These are phyloP conservation scores for Fremontodendron californicum DNA, from an alignment of 345 rosid species.

Conservation along the genomic window DNA sequence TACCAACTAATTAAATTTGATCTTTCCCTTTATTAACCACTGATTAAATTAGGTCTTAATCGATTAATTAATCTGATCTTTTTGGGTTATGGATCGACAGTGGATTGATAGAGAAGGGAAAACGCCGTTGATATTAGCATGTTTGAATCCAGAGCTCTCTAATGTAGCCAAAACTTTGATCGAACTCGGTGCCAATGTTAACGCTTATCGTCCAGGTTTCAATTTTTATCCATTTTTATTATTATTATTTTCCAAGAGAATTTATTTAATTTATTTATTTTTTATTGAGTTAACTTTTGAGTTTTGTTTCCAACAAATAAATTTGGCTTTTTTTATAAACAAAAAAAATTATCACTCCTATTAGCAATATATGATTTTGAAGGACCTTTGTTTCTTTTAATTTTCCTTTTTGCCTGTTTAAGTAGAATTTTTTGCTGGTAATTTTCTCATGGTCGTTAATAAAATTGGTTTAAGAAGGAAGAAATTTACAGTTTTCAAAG, in stretches of 20 bases:
- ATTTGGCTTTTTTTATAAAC: neutral
- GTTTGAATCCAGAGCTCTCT: slow-evolving; percentile 57
- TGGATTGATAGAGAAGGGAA: slow-evolving; percentile 92
- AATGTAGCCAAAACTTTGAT: slow-evolving; percentile 77
- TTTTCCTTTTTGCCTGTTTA: neutral
- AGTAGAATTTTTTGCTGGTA: neutral
- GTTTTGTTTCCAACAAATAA: neutral
- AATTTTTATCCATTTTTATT: neutral
- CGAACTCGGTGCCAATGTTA: slow-evolving; percentile 79
- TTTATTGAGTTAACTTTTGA: neutral
- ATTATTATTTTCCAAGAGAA: neutral
- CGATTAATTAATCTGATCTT: neutral
- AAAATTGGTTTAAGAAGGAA: neutral
- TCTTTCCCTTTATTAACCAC: neutral
- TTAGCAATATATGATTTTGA: neutral
- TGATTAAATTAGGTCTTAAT: neutral
- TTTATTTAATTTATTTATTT: neutral
- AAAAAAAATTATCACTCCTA: neutral
- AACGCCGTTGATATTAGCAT: slow-evolving; percentile 84
- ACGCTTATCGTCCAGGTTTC: slow-evolving; percentile 84
- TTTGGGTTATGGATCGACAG: slow-evolving; percentile 35
- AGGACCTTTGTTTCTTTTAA: neutral
- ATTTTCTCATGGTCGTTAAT: neutral
- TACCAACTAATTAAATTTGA: slow-evolving; percentile 7
- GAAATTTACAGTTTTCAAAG: neutral